phyloP scores from a whole-genome alignment of 192 early-diverging fungal species.

The Allomyces arbusculus region DNA sequence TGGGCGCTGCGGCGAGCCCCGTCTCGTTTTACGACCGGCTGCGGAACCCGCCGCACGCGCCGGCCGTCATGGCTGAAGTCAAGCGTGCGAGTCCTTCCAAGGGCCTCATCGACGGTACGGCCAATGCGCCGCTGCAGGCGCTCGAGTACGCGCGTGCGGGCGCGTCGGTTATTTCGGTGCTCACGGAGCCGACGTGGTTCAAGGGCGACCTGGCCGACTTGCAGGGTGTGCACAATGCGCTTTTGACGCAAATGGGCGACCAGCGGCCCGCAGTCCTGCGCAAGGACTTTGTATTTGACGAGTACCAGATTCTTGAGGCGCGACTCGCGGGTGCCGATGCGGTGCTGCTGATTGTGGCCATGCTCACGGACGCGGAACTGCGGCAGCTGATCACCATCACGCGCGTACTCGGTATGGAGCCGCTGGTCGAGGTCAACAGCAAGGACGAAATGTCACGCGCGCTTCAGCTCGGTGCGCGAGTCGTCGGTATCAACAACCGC shows the following conservation, averaged over 20 bases:
- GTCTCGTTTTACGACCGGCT: conserved; percentile 65
- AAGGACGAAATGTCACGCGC: conserved; percentile 74
- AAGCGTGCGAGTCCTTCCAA: conserved; percentile 95
- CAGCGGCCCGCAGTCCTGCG: conserved; percentile 80
- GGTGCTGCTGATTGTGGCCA: conserved; percentile 86
- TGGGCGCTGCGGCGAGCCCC: conserved; percentile 49
- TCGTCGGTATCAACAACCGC: conserved; percentile 97
- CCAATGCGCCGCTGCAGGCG: conserved; percentile 74
- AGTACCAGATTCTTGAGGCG: conserved; percentile 92
- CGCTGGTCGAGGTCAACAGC: conserved; percentile 95
- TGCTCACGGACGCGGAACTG: conserved; percentile 53
- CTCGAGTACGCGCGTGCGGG: conserved; percentile 69
- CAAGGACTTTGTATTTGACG: conserved; percentile 91
- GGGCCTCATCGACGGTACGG: conserved; percentile 63
- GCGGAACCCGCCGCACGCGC: conserved; percentile 22
- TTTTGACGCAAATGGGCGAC: conserved; percentile 24
- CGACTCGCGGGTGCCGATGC: conserved; percentile 90
- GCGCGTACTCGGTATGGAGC: conserved; percentile 75
- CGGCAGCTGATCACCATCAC: conserved; percentile 49
- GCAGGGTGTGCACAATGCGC: conserved; percentile 54
- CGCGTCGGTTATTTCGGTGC: conserved; percentile 82
- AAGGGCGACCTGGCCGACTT: conserved; percentile 85
- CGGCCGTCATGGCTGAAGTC: conserved; percentile 86
- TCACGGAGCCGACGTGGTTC: conserved; percentile 99
- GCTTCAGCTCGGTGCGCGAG: conserved; percentile 51